Base-by-base conservation (phyloP, 208 protist species). In the Trypanosoma congolense region DNA sequence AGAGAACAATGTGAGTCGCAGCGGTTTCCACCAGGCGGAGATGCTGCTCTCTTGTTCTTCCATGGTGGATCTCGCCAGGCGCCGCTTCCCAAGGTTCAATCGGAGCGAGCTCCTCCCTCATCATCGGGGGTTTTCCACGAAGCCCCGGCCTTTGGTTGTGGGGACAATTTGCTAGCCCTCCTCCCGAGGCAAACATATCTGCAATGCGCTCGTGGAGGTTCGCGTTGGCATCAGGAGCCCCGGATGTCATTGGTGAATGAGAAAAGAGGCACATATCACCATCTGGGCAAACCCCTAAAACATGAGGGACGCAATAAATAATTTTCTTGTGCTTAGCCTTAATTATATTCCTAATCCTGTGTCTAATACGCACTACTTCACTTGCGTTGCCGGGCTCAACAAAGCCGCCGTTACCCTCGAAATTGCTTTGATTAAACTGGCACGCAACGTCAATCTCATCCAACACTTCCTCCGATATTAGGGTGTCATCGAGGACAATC, bases 381-480 rank as follows among this genome's bases (percentile, higher is more conserved):
- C 73, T 59, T 6, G 55, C 48, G 25, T 69, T 77, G 19, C 80
- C 60, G 2, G 83, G 38, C 28, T 93, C 86, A 3, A 85, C 51
- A 14, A 21, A n/a, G 28, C 68, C 60, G 22, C 44, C 56, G 25
- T 83, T 90, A 19, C 57, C 76, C 51, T 95, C 87, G 59, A 77
- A 90, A 53, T 87, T 88, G 63, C 81, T 95, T 55, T 95, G 82
- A 54, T 95, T 95, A 38, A 87, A 91, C 63, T 92, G 83, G 42
- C 87, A 95, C 19, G 82, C 83, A 26, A 92, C 74, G 57, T 95
- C 87, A 54, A 95, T 95, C 59, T 95, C 87, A 50, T 95, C 87
- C 14, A 90, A 60, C 18, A 95, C 71, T 40, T 89, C 80, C 29
- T 88, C 87, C 0, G 83, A 68, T 55, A 95, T 90, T 21, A 95